Evolutionary conservation across 2,329 filamentous ascomycete genomes (phyloP), one percentile per base, ranked within the genome.

Genomic region (Nannizziopsis barbatae): DNA sequence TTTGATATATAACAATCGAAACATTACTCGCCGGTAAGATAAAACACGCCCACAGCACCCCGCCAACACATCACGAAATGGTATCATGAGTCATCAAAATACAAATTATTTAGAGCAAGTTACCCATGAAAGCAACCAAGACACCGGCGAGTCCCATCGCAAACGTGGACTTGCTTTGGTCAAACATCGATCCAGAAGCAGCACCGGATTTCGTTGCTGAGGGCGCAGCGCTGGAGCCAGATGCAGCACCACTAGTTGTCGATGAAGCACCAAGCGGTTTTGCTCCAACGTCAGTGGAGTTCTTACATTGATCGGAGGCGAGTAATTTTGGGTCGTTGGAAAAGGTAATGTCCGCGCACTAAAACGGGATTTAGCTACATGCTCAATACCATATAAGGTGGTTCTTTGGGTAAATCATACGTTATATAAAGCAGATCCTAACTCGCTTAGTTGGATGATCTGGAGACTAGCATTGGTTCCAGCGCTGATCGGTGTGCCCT

Each of bases 311-410:
- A 20, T 65, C 61, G 27, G 61, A 59, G 5, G 57, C 44, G 14
- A 70, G 64, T 11, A 67, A 53, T 11, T 61, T 52, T 1, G 68
- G 67, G 5, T 64, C 60, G 3, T 60, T 52, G 42, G 64, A 64
- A 61, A 71, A 70, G 20, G 61, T 63, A 43, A 71, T 67, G 51
- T 71, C 69, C 12, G 68, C 67, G 55, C 69, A 71, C 68, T 71
- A 37, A 12, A 52, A 22, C 3, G 14, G 10, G 7, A 42, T 42
- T 46, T 31, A 46, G 18, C 30, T 30, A 42, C 10, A 37, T 20
- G 31, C 17, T 35, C 38, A 12, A 5, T 8, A 39, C 20, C 27
- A 30, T 12, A 35, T 17, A 35, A 14, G 30, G 17, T 27, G 9
- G 12, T 5, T n/a, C n/a, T 6, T 36, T 8, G 4, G 15, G 22